Evolutionary conservation across 2,329 filamentous ascomycete species (phyloP).

Genomic region (Chrysosporium queenslandicum): DNA sequence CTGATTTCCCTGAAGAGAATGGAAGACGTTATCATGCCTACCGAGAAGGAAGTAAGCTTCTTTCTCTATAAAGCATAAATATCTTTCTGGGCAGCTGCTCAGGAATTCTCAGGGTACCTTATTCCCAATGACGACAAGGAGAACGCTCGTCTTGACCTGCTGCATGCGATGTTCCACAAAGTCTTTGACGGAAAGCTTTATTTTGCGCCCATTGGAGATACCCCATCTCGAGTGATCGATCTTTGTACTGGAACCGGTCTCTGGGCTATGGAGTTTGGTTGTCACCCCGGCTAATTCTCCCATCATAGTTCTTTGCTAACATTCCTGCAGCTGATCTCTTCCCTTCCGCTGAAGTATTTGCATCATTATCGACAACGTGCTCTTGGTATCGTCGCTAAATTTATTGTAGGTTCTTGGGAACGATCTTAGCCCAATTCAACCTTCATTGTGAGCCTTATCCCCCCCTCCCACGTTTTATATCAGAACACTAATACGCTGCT

Average conservation of each 20-base stretch:
- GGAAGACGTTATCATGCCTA: slow-evolving; percentile 22
- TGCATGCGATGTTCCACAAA: slow-evolving; percentile 16
- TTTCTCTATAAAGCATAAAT: neutral
- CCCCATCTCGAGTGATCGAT: slow-evolving; percentile 17
- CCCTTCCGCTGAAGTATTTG: slow-evolving; percentile 20
- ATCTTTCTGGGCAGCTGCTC: neutral
- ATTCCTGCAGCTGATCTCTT: slow-evolving; percentile 21
- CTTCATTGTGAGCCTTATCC: slow-evolving; percentile 15
- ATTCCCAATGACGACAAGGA: slow-evolving; percentile 20
- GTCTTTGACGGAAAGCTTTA: slow-evolving; percentile 17
- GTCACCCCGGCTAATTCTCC: neutral
- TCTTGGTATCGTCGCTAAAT: neutral
- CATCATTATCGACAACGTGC: neutral
- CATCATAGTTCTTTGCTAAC: neutral
- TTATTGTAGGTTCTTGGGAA: slow-evolving; percentile 21
- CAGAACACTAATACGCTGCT: neutral
- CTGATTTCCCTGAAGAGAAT: slow-evolving; percentile 25
- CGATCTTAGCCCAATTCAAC: slow-evolving; percentile 23
- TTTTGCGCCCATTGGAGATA: slow-evolving; percentile 17
- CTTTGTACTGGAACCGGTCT: slow-evolving; percentile 21
- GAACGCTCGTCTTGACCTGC: slow-evolving; percentile 18
- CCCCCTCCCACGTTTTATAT: neutral
- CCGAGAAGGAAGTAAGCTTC: slow-evolving; percentile 15
- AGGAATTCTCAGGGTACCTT: slow-evolving; percentile 8
- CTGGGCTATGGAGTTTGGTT: slow-evolving; percentile 25